These are phyloP conservation scores for Melaleuca alternifolia DNA, from an alignment of 345 rosid species.

Conservation along the genomic window DNA sequence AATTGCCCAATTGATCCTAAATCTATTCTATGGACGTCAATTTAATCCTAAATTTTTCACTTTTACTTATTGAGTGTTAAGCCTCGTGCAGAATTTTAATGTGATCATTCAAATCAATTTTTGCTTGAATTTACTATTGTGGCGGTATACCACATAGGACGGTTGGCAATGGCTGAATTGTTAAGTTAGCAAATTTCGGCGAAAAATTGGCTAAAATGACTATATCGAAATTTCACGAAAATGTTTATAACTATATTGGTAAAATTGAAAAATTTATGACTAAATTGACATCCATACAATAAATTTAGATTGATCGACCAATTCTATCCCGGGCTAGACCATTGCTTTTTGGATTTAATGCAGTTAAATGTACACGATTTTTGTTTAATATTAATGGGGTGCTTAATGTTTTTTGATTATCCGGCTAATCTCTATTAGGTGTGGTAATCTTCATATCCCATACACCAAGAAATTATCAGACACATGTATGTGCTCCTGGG, in stretches of 20 bases:
- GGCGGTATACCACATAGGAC: neutral
- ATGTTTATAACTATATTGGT: neutral
- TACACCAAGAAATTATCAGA: neutral
- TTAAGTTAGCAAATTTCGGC: fast-evolving
- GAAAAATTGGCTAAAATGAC: neutral
- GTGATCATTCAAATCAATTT: neutral
- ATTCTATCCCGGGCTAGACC: neutral
- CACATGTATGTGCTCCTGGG: neutral
- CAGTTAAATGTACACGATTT: neutral
- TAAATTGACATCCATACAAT: fast-evolving
- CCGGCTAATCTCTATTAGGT: neutral
- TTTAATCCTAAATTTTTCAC: neutral
- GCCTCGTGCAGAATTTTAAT: neutral
- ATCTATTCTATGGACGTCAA: neutral
- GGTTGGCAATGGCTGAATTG: neutral
- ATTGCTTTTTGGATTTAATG: neutral
- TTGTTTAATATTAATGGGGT: neutral
- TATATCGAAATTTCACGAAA: neutral
- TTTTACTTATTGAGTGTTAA: neutral
- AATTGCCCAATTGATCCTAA: neutral
- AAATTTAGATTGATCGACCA: neutral
- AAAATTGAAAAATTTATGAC: neutral
- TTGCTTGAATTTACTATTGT: fast-evolving
- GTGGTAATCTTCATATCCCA: neutral
- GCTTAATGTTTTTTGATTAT: neutral